Conservation (phyloP, 2,329 filamentous ascomycete species). For the Torrubiella hemipterigena region DNA sequence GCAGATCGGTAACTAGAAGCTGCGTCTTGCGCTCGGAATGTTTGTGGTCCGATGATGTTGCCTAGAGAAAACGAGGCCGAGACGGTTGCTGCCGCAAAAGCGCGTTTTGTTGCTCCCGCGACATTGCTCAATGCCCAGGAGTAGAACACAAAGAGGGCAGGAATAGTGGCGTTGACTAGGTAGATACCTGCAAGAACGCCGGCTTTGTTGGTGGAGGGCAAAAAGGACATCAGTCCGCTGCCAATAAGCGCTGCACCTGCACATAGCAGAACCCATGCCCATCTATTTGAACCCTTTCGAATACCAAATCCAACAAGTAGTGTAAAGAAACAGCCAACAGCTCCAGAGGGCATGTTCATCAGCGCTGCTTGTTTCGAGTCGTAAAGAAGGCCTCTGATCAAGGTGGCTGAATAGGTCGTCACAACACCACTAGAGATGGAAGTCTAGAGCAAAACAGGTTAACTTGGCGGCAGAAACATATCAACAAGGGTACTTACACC, state of each 20-base stretch:
- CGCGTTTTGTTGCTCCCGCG: conserved; percentile 38
- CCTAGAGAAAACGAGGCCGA: conserved; percentile 38
- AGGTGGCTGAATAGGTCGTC: conserved; percentile 17
- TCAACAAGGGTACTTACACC: too few relatives aligned
- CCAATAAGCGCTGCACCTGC: conserved; percentile 33
- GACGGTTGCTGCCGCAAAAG: conserved; percentile 35
- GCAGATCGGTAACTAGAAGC: too few relatives aligned
- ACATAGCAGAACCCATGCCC: conserved; percentile 19
- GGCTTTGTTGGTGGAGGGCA: conserved; percentile 28
- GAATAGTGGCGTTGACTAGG: conserved; percentile 36
- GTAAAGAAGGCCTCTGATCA: conserved; percentile 22
- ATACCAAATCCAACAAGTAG: conserved; percentile 25
- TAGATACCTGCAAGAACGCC: conserved; percentile 38
- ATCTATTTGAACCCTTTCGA: conserved; percentile 22
- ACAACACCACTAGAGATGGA: conserved; percentile 20
- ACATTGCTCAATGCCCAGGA: conserved; percentile 38
- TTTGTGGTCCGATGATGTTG: conserved; percentile 46
- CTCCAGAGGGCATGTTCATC: conserved; percentile 23
- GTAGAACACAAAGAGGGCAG: conserved; percentile 32
- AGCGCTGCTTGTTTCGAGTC: conserved; percentile 26
- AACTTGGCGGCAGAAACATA: background rate
- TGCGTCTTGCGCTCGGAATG: conserved; percentile 39
- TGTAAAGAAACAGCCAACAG: conserved; percentile 11
- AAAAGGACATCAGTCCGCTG: conserved; percentile 40
- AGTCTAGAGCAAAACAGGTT: conserved; percentile 9